Evolutionary conservation across 768 basidiomycete species (phyloP), one percentile per base, ranked within the genome.

Genomic region (Psilocybe cyanescens): DNA sequence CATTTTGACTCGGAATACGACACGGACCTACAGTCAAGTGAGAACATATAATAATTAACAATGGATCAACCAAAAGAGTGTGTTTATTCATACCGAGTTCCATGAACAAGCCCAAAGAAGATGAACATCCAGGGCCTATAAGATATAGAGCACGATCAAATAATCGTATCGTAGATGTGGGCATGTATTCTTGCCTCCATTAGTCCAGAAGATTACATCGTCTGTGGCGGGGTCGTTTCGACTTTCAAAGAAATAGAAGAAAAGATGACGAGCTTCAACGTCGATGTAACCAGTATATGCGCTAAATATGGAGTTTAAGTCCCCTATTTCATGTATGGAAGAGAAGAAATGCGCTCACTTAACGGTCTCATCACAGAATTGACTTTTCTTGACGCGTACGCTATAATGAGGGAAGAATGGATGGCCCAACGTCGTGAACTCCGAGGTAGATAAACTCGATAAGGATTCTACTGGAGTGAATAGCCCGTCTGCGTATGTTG

Each of bases 221-320:
- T 87, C 86, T 57, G 75, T 82, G 37, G 79, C 81, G 4, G 88
- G 86, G 61, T 87, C 76, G 54, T 73, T 81, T 53, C 91, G 76
- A 58, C 86, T 88, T 70, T 92, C 89, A 70, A 92, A 92, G 71
- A 91, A 91, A 75, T 89, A 89, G 78, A 91, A 91, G 69, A 88
- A 89, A 16, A 89, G 64, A 67, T 88, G 88, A 4, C 86, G 79
- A 4, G 86, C 78, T 68, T 85, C 77, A 48, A 87, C 79, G 61
- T 89, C 88, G 57, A 90, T 86, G 65, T 89, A 89, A 2, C 56
- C 56, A 11, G 56, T 57, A 19, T 49, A 57, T 6, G 56, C 45
- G n/a, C 56, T 57, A 14, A 3, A 4, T 8, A 47, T 16, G 14
- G 7, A 19, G 29, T 8, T 16, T 57, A 1, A 57, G 47, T 37